Base-by-base conservation (phyloP, 1,139 yeast species). In the Geotrichum carabidarum region DNA sequence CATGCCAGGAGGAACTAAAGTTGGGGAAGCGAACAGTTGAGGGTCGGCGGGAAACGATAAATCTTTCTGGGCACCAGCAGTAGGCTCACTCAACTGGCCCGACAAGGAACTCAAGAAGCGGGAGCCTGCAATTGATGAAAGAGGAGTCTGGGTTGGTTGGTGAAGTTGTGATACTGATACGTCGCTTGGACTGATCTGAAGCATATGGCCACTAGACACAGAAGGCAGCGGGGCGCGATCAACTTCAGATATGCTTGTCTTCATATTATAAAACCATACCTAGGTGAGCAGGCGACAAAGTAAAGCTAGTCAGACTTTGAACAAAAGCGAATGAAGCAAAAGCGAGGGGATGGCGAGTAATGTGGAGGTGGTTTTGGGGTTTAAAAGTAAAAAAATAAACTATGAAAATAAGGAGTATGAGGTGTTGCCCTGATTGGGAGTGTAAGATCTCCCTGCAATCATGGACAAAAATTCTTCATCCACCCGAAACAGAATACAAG, bases 231-330 rank as follows among this genome's bases (percentile, higher is more conserved):
- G 14, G 35, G 8, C 7, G 32, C 41, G 34, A 42, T 45, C 49
- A 37, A 32, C 41, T 45, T 36, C 42, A 45, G 49, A 18, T 17
- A 45, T 36, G 42, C 49, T 45, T 12, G 49, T 42, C 18, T 42
- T 45, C 49, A 45, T 45, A 36, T 35, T 45, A 45, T 35, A 36
- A 11, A 15, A 31, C 14, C 49, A 45, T 45, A 38, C 48, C 36
- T 34, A 30, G 42, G 18, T 22, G 49, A 18, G 27, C 27, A 45
- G 31, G 30, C 12, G 31, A 7, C 22, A 27, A 15, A 18, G 44
- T 7, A 18, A 17, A 2, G 7, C 27, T 8, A 17, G 17, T 37
- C n/a, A n/a, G 37, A 34, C 12, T 11, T 34, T 34, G 37, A 37
- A 22, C 27, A 22, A 3, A 5, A n/a, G 6, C 15, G 14, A 30